Evolutionary conservation across 1,284 basidiomycete species (phyloP), one percentile per base, ranked within the genome.

Genomic region (Butyriboletus pseudospeciosus): DNA sequence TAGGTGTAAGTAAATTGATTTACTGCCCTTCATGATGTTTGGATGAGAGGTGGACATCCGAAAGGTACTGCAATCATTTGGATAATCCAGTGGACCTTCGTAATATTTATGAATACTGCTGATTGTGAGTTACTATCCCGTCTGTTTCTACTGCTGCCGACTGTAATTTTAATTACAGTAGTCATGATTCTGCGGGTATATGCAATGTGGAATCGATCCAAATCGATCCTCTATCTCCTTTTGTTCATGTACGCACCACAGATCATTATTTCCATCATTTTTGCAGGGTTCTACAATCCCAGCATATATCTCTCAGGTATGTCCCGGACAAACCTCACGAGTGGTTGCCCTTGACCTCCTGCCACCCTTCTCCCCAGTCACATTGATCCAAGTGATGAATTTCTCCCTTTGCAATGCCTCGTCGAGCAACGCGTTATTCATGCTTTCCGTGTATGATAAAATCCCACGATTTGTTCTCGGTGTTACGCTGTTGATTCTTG

Each of bases 1-100:
- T 14, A 61, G 59, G 25, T 61, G 61, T 64, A 47, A 55, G 61
- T 14, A 38, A 5, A 12, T 25, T 1, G 8, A 7, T 26, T 39
- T 9, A 10, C 5, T 35, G 0, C 7, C 1, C 32, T 13, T 3
- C 6, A 13, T 7, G 1, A 4, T 0, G 13, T 26, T 10, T 16
- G 16, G 38, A 10, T 4, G 2, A 51, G 0, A 2, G 4, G 6
- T 25, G 23, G 0, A 26, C 36, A 34, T 26, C 14, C 5, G 7
- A 14, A 43, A 61, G 62, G 62, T 28, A 39, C 4, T 1, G 32
- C 17, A 8, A 0, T 47, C 1, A 47, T 23, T 42, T 26, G 51
- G 2, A 2, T 46, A 12, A n/a, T 20, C 1, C 2, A 4, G 0
- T 64, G 56, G 49, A 0, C 37, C 26, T 47, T 50, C 0, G 3